phyloP scores from a whole-genome alignment of 2,329 filamentous ascomycete species.

The Fusarium tricinctum region DNA sequence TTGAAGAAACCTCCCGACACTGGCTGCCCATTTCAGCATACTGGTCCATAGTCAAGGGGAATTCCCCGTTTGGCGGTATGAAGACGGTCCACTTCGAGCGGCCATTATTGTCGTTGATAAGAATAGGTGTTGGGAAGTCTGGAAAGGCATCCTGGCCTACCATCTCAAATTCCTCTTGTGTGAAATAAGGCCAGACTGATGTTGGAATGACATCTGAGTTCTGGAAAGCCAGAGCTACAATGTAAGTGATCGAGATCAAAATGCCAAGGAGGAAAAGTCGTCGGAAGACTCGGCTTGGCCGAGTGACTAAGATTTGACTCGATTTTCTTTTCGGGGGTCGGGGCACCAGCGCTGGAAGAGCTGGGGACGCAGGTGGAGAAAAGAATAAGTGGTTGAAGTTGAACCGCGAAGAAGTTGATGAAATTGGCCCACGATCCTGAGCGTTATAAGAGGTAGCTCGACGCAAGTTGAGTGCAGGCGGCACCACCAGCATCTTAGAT shows the following conservation, averaged over 20 bases:
- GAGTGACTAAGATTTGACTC: conserved; percentile 60
- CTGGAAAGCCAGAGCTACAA: conserved; percentile 53
- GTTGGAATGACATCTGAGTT: conserved; percentile 48
- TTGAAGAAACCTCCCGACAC: conserved; percentile 73
- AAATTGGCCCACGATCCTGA: conserved; percentile 67
- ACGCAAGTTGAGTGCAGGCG: conserved; percentile 71
- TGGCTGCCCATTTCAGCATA: conserved; percentile 79
- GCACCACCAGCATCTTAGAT: conserved; percentile 66
- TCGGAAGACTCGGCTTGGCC: conserved; percentile 70
- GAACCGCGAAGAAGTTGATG: conserved; percentile 73
- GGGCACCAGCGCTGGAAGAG: conserved; percentile 76
- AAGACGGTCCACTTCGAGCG: conserved; percentile 83
- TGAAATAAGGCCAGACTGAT: conserved; percentile 60
- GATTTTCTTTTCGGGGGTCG: conserved; percentile 72
- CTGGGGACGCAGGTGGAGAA: conserved; percentile 77
- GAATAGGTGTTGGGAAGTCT: conserved; percentile 78
- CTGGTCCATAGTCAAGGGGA: conserved; percentile 75
- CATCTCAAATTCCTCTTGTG: conserved; percentile 72
- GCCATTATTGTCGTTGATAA: conserved; percentile 75
- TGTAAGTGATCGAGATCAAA: conserved; percentile 66
- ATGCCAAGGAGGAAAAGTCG: conserved; percentile 67
- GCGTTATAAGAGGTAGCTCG: conserved; percentile 70
- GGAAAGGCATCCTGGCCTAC: conserved; percentile 76
- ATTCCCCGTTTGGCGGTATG: conserved; percentile 75
- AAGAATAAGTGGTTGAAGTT: conserved; percentile 77